Evolutionary conservation across 768 basidiomycete genomes (phyloP), one percentile per base, ranked within the genome.

Genomic region (Mrakia blollopis): DNA sequence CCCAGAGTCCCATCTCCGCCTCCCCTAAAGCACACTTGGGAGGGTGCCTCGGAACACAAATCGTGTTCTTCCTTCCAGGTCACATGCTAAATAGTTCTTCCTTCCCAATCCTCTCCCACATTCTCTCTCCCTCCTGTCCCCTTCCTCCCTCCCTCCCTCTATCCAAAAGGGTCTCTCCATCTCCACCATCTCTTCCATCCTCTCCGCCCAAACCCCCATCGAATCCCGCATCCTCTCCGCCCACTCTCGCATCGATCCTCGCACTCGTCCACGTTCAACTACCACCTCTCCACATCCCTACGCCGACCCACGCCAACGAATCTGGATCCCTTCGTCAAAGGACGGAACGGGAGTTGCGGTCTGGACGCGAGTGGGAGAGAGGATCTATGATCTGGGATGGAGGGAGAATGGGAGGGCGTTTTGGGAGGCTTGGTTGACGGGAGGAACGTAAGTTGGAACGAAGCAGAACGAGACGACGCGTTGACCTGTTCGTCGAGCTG

Each of bases 311-410:
- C 73, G 61, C 5, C 60, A 62, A 1, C 73, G 44, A 18, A n/a
- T 74, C 61, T 74, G 28, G 30, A 28, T 74, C 32, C 73, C 73
- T 30, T 44, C 35, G 30, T 41, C 73, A 4, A 47, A 47, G 61
- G 44, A 39, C 11, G 37, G 37, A 25, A 61, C 14, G 52, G 73
- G 73, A 23, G 39, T 32, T 13, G 73, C 50, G 37, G 52, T 74
- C 25, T 28, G n/a, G 25, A 74, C 73, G 25, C 16, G 73, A 14
- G 11, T 39, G 14, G 73, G 44, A 14, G 73, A 74, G 41, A 32
- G 61, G 52, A 60, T 54, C 10, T 74, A 61, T n/a, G 60, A 74
- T 44, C 39, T 74, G 39, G 73, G 73, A 7, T 61, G 73, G 57
- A 37, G 25, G 25, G 35, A n/a, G 37, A 74, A 74, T 47, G 47